A percentile compares a stretch with the other conserved stretches of the same genome.
Evolutionary conservation across 2,329 filamentous ascomycete genomes (phyloP).

Genomic region (Cercospora zeae-maydis): DNA sequence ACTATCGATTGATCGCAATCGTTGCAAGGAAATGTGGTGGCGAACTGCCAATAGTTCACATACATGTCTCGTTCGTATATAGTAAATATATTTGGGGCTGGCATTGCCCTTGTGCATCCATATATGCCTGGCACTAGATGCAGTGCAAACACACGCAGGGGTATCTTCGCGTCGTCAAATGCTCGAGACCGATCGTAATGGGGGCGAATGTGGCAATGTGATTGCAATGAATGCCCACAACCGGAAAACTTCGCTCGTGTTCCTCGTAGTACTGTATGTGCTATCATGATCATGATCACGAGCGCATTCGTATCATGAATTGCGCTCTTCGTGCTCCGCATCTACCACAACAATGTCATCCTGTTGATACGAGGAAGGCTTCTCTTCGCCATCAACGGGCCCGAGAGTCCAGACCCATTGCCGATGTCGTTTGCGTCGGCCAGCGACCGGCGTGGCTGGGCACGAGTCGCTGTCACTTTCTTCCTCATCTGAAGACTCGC

Average conservation of each 20-base stretch:
- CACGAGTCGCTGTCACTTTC: conserved; percentile 43
- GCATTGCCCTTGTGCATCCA: not conserved
- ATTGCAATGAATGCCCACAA: not conserved
- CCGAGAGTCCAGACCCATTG: conserved; percentile 57
- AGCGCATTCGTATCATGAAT: not conserved
- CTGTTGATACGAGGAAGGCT: not conserved
- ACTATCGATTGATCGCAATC: not conserved
- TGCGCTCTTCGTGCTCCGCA: not conserved
- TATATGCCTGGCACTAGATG: not conserved
- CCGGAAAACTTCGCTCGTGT: not conserved
- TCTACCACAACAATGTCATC: not conserved
- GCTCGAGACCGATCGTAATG: not conserved
- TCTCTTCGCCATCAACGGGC: not conserved
- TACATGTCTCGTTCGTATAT: not conserved
- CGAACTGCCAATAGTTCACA: not conserved
- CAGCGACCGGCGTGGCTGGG: conserved; percentile 53
- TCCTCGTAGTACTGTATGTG: not conserved
- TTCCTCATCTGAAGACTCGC: conserved; percentile 49
- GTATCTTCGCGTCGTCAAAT: conserved; percentile 4
- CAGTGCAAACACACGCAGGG: not conserved
- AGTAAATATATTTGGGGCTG: not conserved
- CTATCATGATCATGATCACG: not conserved
- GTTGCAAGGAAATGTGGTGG: not conserved
- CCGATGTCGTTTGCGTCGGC: conserved; percentile 51
- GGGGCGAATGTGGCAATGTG: not conserved